Evolutionary conservation across 139 green algal genomes (phyloP).

Genomic region (Chlorella sp.): DNA sequence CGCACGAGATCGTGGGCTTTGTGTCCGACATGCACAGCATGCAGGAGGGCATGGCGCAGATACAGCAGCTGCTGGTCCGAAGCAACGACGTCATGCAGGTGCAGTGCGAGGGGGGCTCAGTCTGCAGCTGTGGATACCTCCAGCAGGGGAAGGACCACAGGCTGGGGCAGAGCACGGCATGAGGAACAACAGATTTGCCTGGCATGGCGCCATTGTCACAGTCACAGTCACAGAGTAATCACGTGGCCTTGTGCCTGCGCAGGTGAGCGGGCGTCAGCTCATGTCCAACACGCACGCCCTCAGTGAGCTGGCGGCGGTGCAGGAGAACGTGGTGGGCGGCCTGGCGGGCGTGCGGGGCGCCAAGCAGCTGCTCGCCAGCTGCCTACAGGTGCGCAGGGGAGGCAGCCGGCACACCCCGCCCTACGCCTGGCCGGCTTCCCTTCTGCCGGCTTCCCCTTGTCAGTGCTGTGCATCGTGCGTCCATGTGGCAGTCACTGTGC

Average conservation of each 20-base stretch:
- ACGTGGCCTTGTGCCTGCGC: not conserved
- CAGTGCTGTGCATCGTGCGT: too few relatives aligned
- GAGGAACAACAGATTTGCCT: too few relatives aligned
- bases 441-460: too few relatives aligned
- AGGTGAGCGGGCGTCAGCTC: constrained; percentile 9
- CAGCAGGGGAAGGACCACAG: too few relatives aligned
- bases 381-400: constrained; percentile 7
- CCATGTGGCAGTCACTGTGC: too few relatives aligned
- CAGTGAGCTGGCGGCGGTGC: constrained; percentile 18
- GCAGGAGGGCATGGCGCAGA: not conserved
- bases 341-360: constrained; percentile 25
- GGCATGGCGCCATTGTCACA: too few relatives aligned
- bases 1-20: constrained; percentile 47
- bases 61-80: not conserved
- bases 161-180: too few relatives aligned
- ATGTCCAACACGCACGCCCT: constrained; percentile 5
- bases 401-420: not conserved
- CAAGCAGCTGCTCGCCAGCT: constrained; percentile 43
- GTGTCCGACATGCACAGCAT: constrained; percentile 44
- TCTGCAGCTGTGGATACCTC: too few relatives aligned
- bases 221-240: too few relatives aligned
- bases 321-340: constrained; percentile 25
- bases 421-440: too few relatives aligned
- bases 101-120: not conserved
- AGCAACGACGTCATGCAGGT: constrained; percentile 1